These are phyloP conservation scores for Actinomortierella ambigua DNA, from an alignment of 371 early-diverging fungal genomes.

Conservation along the genomic window DNA sequence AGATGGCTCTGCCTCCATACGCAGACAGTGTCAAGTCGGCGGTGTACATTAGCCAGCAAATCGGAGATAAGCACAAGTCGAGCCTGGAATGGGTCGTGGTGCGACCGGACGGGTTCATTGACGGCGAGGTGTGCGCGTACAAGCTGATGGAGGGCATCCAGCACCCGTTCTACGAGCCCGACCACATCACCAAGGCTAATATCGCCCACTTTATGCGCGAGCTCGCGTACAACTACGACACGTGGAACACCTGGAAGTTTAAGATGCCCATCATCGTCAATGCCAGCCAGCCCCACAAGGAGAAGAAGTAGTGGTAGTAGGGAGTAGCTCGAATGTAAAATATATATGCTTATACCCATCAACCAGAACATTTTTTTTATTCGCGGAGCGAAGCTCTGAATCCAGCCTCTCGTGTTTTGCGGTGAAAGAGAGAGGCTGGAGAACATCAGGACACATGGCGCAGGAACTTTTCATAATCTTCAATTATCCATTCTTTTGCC, in stretches of 20 bases:
- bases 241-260: constrained; percentile 20
- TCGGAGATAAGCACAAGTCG: constrained; percentile 6
- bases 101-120: constrained; percentile 23
- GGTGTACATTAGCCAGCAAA: constrained; percentile 14
- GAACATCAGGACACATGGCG: no score
- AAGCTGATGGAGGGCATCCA: constrained; percentile 10
- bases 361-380: no score
- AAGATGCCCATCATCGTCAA: constrained; percentile 26
- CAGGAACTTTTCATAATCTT: no score
- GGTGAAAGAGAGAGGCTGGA: no score
- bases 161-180: constrained; percentile 17
- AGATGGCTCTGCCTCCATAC: constrained; percentile 11
- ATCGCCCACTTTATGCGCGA: constrained; percentile 35
- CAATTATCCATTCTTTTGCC: no score
- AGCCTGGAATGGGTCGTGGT: constrained; percentile 18
- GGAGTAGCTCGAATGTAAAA: no score
- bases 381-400: no score
- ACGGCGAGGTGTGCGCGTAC: constrained; percentile 22
- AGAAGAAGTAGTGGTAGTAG: not conserved
- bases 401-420: no score
- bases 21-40: constrained; percentile 25
- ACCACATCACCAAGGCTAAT: constrained; percentile 23
- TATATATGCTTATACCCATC: no score
- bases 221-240: constrained; percentile 5
- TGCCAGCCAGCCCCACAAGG: constrained; percentile 17